A percentile compares a stretch with the other conserved stretches of the same genome.
These are phyloP conservation scores for Tetrahymena elliotti DNA, from an alignment of 73 alveolate species.

Conservation along the genomic window DNA sequence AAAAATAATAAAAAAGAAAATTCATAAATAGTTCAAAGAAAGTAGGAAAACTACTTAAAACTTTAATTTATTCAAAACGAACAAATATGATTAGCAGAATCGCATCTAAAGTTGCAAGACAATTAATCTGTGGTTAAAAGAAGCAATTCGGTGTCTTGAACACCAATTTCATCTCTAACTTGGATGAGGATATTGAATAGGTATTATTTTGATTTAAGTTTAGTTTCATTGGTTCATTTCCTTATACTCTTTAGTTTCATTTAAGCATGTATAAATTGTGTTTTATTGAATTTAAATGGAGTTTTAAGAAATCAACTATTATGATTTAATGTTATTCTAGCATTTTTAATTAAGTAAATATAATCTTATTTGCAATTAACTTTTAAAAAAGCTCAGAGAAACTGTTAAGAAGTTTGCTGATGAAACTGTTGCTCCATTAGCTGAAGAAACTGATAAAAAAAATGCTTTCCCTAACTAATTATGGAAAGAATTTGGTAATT, in stretches of 20 bases:
- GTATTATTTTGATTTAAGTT: background rate
- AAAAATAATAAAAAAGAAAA: background rate
- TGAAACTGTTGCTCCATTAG: constrained; percentile 68
- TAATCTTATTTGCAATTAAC: background rate
- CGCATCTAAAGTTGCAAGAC: background rate
- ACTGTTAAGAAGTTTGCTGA: constrained; percentile 26
- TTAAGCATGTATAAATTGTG: no score
- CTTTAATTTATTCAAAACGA: background rate
- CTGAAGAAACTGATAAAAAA: constrained; percentile 67
- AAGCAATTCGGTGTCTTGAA: background rate
- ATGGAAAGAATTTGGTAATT: constrained; percentile 81
- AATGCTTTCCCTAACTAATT: constrained; percentile 59
- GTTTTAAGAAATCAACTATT: no score
- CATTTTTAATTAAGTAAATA: no score
- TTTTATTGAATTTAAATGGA: no score
- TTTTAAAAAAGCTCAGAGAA: constrained; percentile 7
- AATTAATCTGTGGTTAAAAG: background rate
- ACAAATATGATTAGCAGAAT: background rate
- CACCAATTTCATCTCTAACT: background rate
- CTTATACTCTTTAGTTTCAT: no score
- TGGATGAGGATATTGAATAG: background rate
- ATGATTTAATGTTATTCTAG: no score
- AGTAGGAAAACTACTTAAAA: background rate
- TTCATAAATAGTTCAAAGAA: background rate
- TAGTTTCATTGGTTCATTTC: background rate